phyloP scores from a whole-genome alignment of 164 flowering plant genomes.

The Vitis rupestris region DNA sequence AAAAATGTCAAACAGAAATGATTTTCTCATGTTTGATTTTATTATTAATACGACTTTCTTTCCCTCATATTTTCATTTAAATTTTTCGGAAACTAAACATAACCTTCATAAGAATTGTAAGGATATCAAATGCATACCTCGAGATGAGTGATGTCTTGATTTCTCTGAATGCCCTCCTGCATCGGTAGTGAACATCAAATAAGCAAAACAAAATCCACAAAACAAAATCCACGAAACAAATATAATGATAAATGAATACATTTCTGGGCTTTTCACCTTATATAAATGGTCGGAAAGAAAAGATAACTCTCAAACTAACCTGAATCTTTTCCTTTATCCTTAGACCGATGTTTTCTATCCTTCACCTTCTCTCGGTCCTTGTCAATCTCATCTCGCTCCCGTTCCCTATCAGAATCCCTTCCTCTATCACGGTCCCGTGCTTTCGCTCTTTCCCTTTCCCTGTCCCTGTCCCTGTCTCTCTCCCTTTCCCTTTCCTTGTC shows the following conservation, averaged over 20 bases:
- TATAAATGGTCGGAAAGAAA: not conserved
- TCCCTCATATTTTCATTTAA: too few species aligned
- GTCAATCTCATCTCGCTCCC: constrained; percentile 48
- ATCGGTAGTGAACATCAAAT: constrained; percentile 3
- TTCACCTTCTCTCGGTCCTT: constrained; percentile 61
- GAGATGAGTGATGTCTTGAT: constrained; percentile 73
- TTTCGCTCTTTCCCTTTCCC: constrained; percentile 20
- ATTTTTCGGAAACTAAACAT: too few species aligned
- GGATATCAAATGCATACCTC: constrained; percentile 44
- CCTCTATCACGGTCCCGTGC: constrained; percentile 60
- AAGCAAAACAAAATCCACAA: not conserved
- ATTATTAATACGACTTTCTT: too few species aligned
- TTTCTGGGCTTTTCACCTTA: too few species aligned
- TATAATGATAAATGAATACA: not conserved
- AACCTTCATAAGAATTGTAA: too few species aligned
- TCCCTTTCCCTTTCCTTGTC: too few species aligned
- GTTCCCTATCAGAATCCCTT: constrained; percentile 69
- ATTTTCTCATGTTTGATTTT: too few species aligned
- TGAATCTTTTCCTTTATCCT: constrained; percentile 63
- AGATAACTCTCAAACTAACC: constrained; percentile 24
- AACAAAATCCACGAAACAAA: not conserved
- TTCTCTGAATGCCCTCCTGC: constrained; percentile 68
- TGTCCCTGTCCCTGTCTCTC: constrained; percentile 4
- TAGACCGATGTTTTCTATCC: constrained; percentile 71
- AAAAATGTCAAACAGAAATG: too few species aligned